A percentile compares a stretch with the other conserved stretches of the same genome.
Conservation (phyloP, 179 eudicot genomes). For the Amaranthus tricolor region DNA sequence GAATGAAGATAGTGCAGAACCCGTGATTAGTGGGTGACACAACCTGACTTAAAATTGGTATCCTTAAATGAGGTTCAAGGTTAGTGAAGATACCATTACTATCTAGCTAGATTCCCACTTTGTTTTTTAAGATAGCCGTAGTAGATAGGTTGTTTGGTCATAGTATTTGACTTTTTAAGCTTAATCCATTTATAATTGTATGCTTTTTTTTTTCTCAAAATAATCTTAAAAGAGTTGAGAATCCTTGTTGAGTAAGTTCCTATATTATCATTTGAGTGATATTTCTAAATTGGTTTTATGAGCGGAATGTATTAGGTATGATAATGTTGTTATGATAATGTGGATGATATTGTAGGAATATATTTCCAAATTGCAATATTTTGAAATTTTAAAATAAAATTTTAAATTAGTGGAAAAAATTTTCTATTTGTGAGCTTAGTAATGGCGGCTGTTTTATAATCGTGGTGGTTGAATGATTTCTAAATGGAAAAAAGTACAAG, state of each 20-base stretch:
- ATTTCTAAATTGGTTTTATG: too few species aligned
- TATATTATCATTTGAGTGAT: too few species aligned
- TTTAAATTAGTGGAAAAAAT: too few species aligned
- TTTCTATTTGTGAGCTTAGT: not conserved
- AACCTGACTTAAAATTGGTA: not conserved
- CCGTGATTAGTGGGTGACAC: not conserved
- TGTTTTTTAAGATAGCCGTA: not conserved
- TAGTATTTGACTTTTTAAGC: constrained; percentile 22
- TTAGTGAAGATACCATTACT: not conserved
- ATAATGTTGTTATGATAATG: too few species aligned
- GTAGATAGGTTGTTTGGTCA: not conserved
- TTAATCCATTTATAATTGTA: not conserved
- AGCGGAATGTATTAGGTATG: too few species aligned
- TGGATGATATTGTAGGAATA: too few species aligned
- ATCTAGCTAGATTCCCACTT: not conserved
- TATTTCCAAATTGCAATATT: too few species aligned
- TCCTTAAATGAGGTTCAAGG: not conserved
- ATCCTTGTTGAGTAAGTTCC: too few species aligned
- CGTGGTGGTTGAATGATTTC: not conserved
- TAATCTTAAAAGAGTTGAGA: too few species aligned
- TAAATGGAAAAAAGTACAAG: not conserved
- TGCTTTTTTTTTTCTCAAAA: not conserved
- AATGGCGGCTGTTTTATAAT: constrained; percentile 1
- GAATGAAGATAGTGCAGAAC: not conserved
- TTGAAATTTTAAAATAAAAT: too few species aligned